Base-by-base conservation (phyloP, 805 yeast species). In the Kazachstania martiniae region DNA sequence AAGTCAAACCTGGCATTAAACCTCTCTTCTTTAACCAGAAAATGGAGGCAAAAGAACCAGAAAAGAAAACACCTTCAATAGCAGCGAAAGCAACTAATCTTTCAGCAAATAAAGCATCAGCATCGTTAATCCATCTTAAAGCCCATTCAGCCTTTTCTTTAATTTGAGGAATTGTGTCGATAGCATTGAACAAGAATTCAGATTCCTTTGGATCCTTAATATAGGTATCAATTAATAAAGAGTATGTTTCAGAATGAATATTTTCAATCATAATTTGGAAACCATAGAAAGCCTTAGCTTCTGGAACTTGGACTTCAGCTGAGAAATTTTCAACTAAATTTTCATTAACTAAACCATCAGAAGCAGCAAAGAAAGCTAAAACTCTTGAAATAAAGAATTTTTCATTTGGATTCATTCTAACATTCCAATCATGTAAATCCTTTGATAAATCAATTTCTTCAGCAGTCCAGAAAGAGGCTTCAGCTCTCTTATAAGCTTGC, bases 181-280 rank as follows among this genome's bases (percentile, higher is more conserved):
- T 84, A 42, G 98, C 98, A 54, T 89, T 86, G 68, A 89, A 84
- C 60, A 91, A 68, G 62, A 70, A 84, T 42, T 81, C 84, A 40
- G 89, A 71, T 69, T 89, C 95, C 63, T 82, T 77, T 48, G 95
- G 89, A 66, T 89, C 98, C 68, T 87, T 87, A 62, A 89, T 82
- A 63, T 89, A 89, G 23, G 95, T 76, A 60, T 89, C 98, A 47
- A 89, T 85, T 57, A 91, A 74, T 46, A 91, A 67, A 6, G 97
- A 89, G 67, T 89, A 89, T 29, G 96, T 91, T 68, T 89, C 98
- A 16, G 95, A 79, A 63, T 89, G 98, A 56, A 89, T 91, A 71
- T 91, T 89, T 68, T 89, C 98, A 89, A 91, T 91, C 97, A 87
- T 87, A 63, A 89, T 91, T 69, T 89, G 98, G 83, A 91, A 89